Conservation (phyloP, 1,139 yeast species). For the Yamadazyma songkhlaensis region DNA sequence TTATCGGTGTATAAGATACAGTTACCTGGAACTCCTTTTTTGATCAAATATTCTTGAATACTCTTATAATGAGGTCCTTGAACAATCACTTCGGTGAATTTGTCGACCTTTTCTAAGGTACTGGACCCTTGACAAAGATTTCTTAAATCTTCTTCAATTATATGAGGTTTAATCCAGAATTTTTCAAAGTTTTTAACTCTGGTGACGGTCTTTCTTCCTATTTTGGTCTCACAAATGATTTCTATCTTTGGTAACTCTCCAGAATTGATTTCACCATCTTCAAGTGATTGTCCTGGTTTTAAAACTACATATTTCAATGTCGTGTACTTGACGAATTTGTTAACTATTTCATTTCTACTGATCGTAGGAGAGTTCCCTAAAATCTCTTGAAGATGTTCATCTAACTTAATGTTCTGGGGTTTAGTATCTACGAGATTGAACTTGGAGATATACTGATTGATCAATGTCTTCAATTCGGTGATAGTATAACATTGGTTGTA, state of each 20-base stretch:
- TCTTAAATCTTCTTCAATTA: constrained; percentile 66
- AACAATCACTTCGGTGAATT: constrained; percentile 73
- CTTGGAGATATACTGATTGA: constrained; percentile 55
- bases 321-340: constrained; percentile 50
- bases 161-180: constrained; percentile 63
- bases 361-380: constrained; percentile 19
- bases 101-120: constrained; percentile 51
- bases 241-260: constrained; percentile 70
- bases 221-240: constrained; percentile 70
- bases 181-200: constrained; percentile 66
- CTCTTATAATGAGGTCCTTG: constrained; percentile 86
- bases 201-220: constrained; percentile 81
- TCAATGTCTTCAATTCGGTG: constrained; percentile 49
- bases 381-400: constrained; percentile 38
- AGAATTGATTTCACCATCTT: constrained; percentile 28
- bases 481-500: constrained; percentile 46
- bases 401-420: constrained; percentile 51
- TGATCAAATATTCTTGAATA: constrained; percentile 54
- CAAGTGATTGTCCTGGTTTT: constrained; percentile 40
- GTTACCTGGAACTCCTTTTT: constrained; percentile 65
- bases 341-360: constrained; percentile 51
- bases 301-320: constrained; percentile 57
- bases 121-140: constrained; percentile 88
- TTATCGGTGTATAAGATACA: constrained; percentile 71
- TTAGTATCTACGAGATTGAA: constrained; percentile 48